These are phyloP conservation scores for Xylariaceae sp. DNA, from an alignment of 2,329 filamentous ascomycete species.

Conservation along the genomic window DNA sequence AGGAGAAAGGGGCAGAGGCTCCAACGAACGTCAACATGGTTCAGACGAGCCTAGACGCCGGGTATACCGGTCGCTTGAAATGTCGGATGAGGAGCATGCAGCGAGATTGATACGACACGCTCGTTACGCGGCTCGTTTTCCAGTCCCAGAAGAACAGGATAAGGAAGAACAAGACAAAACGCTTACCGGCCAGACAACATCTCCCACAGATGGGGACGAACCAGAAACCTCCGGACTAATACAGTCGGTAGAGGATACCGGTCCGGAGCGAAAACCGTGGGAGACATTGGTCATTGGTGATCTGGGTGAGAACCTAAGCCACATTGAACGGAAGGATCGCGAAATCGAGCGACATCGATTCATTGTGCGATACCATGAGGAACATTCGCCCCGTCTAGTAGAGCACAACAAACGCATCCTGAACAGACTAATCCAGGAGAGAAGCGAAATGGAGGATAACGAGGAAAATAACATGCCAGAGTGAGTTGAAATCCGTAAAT, in stretches of 20 bases:
- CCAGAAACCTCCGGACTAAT: neutral
- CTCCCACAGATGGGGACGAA: neutral
- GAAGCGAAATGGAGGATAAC: slow-evolving; percentile 29
- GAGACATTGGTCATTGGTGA: slow-evolving; percentile 34
- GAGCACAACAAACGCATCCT: slow-evolving; percentile 25
- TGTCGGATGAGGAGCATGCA: slow-evolving; percentile 24
- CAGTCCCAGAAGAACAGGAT: neutral
- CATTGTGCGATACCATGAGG: slow-evolving; percentile 27
- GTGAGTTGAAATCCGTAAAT: slow-evolving; percentile 19
- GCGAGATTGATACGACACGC: slow-evolving; percentile 19
- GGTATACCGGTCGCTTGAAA: slow-evolving; percentile 15
- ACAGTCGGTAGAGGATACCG: neutral
- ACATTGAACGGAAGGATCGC: slow-evolving; percentile 35
- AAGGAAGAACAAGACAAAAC: slow-evolving; percentile 1
- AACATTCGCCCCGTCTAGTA: slow-evolving; percentile 24
- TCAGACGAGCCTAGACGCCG: slow-evolving; percentile 4
- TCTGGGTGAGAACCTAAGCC: slow-evolving; percentile 35
- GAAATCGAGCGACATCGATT: slow-evolving; percentile 35
- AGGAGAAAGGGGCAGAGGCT: neutral
- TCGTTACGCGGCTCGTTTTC: slow-evolving; percentile 19
- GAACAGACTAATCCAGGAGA: slow-evolving; percentile 24
- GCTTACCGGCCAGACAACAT: slow-evolving; percentile 3
- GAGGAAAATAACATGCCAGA: slow-evolving; percentile 32
- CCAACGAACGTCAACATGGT: neutral
- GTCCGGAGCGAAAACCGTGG: slow-evolving; percentile 24